Evolutionary conservation across 768 basidiomycete species (phyloP).

Genomic region (Naematelia encephala): DNA sequence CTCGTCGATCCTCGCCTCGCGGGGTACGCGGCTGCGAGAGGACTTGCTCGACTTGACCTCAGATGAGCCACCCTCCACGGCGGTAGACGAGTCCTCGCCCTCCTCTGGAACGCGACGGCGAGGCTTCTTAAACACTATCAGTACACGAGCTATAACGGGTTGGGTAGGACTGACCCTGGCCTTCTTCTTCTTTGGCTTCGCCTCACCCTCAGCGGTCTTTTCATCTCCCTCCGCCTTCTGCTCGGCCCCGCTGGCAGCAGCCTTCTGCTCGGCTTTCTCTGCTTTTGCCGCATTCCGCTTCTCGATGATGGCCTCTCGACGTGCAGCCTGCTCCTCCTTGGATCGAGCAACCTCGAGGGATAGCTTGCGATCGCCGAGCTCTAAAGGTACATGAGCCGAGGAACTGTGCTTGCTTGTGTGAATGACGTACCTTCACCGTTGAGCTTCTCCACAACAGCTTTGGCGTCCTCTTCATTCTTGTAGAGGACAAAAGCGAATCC

Average conservation of each 20-base stretch:
- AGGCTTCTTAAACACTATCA: conserved; percentile 5
- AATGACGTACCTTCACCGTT: conserved; percentile 39
- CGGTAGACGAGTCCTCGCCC: conserved; percentile 34
- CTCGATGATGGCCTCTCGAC: conserved; percentile 29
- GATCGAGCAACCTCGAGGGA: conserved; percentile 33
- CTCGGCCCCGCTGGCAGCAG: conserved; percentile 9
- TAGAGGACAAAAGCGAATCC: conserved; percentile 48
- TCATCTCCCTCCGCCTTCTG: conserved; percentile 21
- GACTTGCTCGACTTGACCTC: conserved; percentile 27
- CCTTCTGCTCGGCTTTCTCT: conserved; percentile 18
- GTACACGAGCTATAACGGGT: neutral
- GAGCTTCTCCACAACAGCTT: conserved; percentile 45
- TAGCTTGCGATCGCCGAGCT: conserved; percentile 51
- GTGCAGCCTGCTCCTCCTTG: conserved; percentile 39
- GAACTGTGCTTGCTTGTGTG: neutral
- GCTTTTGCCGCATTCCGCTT: conserved; percentile 32
- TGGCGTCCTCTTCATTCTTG: conserved; percentile 39
- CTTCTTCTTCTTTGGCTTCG: conserved; percentile 41
- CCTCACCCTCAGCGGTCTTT: conserved; percentile 25
- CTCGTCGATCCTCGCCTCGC: conserved; percentile 45
- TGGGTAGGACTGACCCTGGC: conserved; percentile 17
- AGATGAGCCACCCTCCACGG: conserved; percentile 14
- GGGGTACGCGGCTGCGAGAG: conserved; percentile 23
- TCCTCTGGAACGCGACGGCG: conserved; percentile 47
- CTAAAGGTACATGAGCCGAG: conserved; percentile 16